Percentiles rank a stretch among this genome's conserved stretches.
Evolutionary conservation across 495 filamentous ascomycete genomes (phyloP).

Genomic region (Xylaria flabelliformis): DNA sequence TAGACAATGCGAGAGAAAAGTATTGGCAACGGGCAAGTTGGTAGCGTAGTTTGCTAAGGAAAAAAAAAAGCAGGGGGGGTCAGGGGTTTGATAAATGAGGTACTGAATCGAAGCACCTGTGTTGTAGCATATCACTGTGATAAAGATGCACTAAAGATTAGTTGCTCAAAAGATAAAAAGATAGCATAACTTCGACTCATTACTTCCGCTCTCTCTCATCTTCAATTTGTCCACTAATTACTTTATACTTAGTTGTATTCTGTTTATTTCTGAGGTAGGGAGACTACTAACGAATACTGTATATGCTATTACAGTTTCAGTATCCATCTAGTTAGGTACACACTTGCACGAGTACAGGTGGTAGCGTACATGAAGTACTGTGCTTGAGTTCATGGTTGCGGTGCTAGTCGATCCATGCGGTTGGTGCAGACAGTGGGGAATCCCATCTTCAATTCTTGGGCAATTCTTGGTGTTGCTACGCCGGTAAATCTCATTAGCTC

Average conservation of each 20-base stretch:
- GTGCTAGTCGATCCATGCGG: conserved; percentile 3
- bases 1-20: conserved; percentile 1
- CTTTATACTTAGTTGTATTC: too few relatives aligned
- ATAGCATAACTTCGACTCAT: neutral
- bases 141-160: neutral
- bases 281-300: neutral
- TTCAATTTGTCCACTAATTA: neutral
- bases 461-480: neutral
- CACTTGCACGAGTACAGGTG: neutral
- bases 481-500: conserved; percentile 22
- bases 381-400: neutral
- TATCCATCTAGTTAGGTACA: neutral
- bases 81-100: conserved; percentile 2
- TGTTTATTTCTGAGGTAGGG: neutral
- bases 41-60: neutral
- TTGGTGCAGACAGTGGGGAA: conserved; percentile 14
- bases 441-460: neutral
- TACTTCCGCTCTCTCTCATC: neutral
- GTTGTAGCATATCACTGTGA: neutral
- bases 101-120: neutral
- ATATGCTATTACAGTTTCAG: neutral
- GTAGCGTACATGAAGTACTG: neutral
- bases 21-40: neutral
- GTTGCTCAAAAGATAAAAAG: neutral
- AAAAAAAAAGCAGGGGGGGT: neutral